These are phyloP conservation scores for Plenodomus lindquistii DNA, from an alignment of 2,329 filamentous ascomycete species.

Conservation along the genomic window DNA sequence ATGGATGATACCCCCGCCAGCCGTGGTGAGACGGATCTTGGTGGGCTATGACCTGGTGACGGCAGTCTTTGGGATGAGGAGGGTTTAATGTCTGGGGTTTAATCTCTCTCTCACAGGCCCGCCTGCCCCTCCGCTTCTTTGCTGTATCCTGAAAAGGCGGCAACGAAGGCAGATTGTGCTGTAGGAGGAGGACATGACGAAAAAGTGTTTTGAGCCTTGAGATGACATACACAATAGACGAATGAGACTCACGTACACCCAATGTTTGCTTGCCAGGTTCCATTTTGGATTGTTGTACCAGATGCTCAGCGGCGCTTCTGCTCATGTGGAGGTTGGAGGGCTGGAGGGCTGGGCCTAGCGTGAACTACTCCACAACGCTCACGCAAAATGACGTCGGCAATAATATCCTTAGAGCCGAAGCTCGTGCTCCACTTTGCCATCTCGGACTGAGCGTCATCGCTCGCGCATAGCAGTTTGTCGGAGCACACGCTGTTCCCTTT, in stretches of 20 bases:
- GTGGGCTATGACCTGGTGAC: slow-evolving; percentile 15
- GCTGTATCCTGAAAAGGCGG: background rate
- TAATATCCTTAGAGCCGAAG: slow-evolving; percentile 23
- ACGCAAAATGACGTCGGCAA: slow-evolving; percentile 27
- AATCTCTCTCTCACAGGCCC: background rate
- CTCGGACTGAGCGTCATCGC: slow-evolving; percentile 9
- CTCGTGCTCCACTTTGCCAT: slow-evolving; percentile 7
- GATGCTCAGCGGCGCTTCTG: too few relatives aligned
- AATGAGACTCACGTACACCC: slow-evolving; percentile 12
- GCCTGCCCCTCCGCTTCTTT: background rate
- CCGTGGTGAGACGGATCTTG: slow-evolving; percentile 29
- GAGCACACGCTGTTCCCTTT: background rate
- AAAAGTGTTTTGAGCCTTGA: slow-evolving; percentile 7
- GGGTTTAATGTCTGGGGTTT: background rate
- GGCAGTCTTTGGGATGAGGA: slow-evolving; percentile 3
- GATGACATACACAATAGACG: slow-evolving; percentile 9
- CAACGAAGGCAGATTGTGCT: background rate
- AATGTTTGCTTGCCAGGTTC: background rate
- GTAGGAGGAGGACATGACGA: background rate
- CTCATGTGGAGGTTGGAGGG: background rate
- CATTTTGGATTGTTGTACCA: too few relatives aligned
- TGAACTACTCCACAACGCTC: slow-evolving; percentile 4
- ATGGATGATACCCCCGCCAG: slow-evolving; percentile 25
- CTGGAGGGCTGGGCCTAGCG: slow-evolving; percentile 6
- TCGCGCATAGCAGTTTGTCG: too few relatives aligned